phyloP scores from a whole-genome alignment of 2,329 filamentous ascomycete genomes.

The Penicillium italicum region DNA sequence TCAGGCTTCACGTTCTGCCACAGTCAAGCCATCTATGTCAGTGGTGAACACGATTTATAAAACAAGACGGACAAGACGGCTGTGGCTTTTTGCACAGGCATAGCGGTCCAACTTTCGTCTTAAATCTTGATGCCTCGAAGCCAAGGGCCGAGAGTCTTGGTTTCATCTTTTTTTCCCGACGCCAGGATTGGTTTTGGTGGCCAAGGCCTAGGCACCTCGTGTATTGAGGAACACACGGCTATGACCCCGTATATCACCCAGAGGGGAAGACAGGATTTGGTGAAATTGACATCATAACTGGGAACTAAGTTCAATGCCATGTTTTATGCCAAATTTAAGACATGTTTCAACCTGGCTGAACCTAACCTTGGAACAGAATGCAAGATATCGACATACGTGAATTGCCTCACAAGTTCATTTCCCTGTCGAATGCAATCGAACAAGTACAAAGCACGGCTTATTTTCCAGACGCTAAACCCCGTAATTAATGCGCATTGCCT shows the following conservation, averaged over 20 bases:
- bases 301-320: not conserved
- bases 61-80: not conserved
- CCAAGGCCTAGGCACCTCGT: conserved; percentile 1
- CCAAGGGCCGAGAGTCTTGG: not conserved
- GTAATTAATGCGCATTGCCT: conserved; percentile 1
- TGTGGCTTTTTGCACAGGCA: conserved; percentile 2
- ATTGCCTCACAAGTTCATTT: not conserved
- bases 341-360: not conserved
- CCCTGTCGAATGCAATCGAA: not conserved
- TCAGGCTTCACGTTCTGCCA: not conserved
- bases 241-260: not conserved
- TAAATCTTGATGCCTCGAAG: not conserved
- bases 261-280: not conserved
- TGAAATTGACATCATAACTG: not conserved
- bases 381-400: not conserved
- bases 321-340: no score
- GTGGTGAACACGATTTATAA: not conserved
- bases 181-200: not conserved
- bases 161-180: not conserved
- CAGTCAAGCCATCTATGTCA: conserved; percentile 19
- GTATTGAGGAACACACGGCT: not conserved
- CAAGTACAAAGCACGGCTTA: not conserved
- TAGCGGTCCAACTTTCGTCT: not conserved
- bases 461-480: not conserved
- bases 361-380: not conserved